Evolutionary conservation across 306 rosid genomes (phyloP).

Genomic region (Dalbergia cultrata): DNA sequence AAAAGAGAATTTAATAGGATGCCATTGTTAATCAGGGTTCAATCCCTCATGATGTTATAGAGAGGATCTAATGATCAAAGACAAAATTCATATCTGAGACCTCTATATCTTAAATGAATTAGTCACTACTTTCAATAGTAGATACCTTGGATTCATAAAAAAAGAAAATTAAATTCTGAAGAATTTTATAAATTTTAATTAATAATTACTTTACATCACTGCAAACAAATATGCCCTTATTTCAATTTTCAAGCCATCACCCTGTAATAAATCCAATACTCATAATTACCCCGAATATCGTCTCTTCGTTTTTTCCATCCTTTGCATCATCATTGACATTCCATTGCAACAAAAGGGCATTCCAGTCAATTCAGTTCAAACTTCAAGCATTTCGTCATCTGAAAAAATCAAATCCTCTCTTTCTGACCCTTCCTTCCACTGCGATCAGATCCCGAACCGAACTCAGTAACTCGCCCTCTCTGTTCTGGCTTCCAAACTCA

Average conservation of each 20-base stretch:
- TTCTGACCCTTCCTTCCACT: not conserved
- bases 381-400: not conserved
- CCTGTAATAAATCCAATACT: not conserved
- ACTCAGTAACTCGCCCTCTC: slow-evolving; percentile 19
- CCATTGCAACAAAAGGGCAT: slow-evolving; percentile 10
- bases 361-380: slow-evolving; percentile 33
- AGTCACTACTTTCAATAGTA: too few species aligned
- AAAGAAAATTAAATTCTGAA: too few species aligned
- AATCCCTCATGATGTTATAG: too few species aligned
- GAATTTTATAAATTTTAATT: too few species aligned
- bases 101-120: too few species aligned
- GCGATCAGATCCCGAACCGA: slow-evolving; percentile 40
- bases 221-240: not conserved
- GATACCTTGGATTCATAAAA: too few species aligned
- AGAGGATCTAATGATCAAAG: too few species aligned
- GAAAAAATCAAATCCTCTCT: not conserved
- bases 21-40: too few species aligned
- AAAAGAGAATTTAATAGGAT: too few species aligned
- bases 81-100: too few species aligned
- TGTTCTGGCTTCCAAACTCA: slow-evolving; percentile 18
- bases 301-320: not conserved
- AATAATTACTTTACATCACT: too few species aligned
- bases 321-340: not conserved
- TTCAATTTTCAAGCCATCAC: not conserved
- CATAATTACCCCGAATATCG: slow-evolving; percentile 1